phyloP scores from a whole-genome alignment of 1,139 yeast species.

The Nakaseomyces nivariensis region DNA sequence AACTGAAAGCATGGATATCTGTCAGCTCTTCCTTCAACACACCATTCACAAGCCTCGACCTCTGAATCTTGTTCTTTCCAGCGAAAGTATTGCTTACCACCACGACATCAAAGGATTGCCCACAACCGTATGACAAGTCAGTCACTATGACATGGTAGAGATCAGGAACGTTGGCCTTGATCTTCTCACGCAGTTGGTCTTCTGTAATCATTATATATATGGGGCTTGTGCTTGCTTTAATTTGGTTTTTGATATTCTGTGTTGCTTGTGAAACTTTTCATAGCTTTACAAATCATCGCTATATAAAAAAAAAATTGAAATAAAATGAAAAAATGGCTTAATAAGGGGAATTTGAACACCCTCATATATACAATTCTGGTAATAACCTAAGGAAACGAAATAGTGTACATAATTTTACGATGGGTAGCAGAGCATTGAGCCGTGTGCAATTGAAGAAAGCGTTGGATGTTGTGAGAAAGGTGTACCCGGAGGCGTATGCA shows the following conservation, averaged over 20 bases:
- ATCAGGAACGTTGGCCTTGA: constrained; percentile 19
- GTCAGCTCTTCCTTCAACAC: constrained; percentile 76
- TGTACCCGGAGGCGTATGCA: constrained; percentile 67
- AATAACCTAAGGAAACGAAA: too few species aligned
- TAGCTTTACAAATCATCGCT: too few species aligned
- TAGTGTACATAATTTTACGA: too few species aligned
- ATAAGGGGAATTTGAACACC: not conserved
- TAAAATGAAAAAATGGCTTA: too few species aligned
- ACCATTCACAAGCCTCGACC: constrained; percentile 78
- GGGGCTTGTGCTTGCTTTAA: too few species aligned
- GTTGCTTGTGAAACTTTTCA: too few species aligned
- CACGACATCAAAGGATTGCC: constrained; percentile 74
- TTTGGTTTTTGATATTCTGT: too few species aligned
- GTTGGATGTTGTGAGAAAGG: constrained; percentile 49
- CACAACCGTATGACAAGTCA: constrained; percentile 67
- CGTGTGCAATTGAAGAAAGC: constrained; percentile 36
- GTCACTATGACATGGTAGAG: constrained; percentile 27
- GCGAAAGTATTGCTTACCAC: constrained; percentile 70
- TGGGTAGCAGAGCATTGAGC: constrained; percentile 10
- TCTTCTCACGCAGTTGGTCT: constrained; percentile 19
- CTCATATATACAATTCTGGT: too few species aligned
- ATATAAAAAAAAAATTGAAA: too few species aligned
- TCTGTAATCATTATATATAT: constrained; percentile 9
- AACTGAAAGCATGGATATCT: constrained; percentile 88
- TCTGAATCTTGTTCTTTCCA: constrained; percentile 75